phyloP scores from a whole-genome alignment of 225 moss, liverwort and hornwort species.

The Bryum argenteum region DNA sequence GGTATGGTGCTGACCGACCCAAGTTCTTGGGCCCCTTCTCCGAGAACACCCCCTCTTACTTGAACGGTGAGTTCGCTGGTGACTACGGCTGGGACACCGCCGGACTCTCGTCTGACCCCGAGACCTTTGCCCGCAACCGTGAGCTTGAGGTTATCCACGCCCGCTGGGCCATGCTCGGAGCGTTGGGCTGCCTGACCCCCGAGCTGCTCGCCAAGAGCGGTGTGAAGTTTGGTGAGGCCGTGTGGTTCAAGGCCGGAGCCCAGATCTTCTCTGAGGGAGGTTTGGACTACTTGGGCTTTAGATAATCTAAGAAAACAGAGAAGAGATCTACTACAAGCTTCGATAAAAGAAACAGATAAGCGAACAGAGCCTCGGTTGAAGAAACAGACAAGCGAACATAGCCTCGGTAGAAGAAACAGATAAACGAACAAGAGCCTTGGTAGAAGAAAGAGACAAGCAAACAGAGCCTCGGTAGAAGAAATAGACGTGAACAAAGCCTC shows the following conservation, averaged over 20 bases:
- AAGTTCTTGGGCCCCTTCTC: constrained; percentile 67
- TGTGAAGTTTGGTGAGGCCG: not conserved
- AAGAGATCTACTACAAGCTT: too few species aligned
- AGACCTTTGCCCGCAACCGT: constrained; percentile 15
- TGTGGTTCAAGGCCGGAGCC: constrained; percentile 47
- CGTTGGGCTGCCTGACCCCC: constrained; percentile 21
- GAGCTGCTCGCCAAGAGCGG: not conserved
- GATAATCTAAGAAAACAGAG: too few species aligned
- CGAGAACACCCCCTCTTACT: constrained; percentile 24
- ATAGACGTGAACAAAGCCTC: too few species aligned
- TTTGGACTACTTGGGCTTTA: constrained; percentile 19
- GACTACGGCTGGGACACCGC: constrained; percentile 30
- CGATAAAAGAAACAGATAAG: too few species aligned
- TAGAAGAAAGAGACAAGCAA: too few species aligned
- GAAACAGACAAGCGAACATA: too few species aligned
- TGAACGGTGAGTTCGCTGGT: constrained; percentile 13
- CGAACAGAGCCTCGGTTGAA: too few species aligned
- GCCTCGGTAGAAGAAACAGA: too few species aligned
- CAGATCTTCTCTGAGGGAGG: constrained; percentile 38
- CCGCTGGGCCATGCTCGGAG: constrained; percentile 42
- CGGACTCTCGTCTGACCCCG: constrained; percentile 2
- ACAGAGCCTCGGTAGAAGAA: too few species aligned
- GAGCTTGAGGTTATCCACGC: constrained; percentile 32
- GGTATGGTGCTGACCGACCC: constrained; percentile 62
- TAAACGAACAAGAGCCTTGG: too few species aligned